A percentile compares a stretch with the other conserved stretches of the same genome.
Evolutionary conservation across 352 stramenopile species (phyloP).

Genomic region (Phytophthora hybrid): DNA sequence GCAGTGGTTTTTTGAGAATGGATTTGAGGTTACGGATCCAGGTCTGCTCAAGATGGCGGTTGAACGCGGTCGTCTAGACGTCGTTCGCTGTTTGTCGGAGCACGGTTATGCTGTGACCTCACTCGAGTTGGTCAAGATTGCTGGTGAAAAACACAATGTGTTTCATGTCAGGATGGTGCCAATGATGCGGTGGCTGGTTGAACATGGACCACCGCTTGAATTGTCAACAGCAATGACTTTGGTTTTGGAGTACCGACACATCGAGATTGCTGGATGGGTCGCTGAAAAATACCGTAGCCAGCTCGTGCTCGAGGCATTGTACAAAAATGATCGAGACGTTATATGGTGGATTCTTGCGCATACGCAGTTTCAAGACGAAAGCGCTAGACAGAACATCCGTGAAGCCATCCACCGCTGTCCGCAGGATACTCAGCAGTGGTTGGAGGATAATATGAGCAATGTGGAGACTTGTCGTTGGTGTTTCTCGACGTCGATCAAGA

Average conservation of each 20-base stretch:
- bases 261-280: neutral
- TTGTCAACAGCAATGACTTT: neutral
- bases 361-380: neutral
- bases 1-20: neutral
- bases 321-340: neutral
- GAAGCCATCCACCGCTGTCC: neutral
- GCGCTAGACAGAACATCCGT: neutral
- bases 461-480: neutral
- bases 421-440: neutral
- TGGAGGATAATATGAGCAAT: neutral
- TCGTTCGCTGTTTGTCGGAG: neutral
- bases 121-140: too few relatives aligned
- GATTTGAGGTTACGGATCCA: neutral
- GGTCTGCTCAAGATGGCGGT: neutral
- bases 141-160: too few relatives aligned
- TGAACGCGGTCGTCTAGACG: neutral
- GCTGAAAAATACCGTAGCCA: neutral
- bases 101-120: neutral
- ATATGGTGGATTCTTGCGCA: neutral
- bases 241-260: neutral
- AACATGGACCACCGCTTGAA: neutral
- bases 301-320: neutral
- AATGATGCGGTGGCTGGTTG: neutral
- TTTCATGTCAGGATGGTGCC: too few relatives aligned
- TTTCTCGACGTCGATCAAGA: neutral